Percentiles rank a stretch among this genome's conserved stretches.
Evolutionary conservation across 192 early-diverging fungal genomes (phyloP).

Genomic region (Gryganskiella cystojenkinii): DNA sequence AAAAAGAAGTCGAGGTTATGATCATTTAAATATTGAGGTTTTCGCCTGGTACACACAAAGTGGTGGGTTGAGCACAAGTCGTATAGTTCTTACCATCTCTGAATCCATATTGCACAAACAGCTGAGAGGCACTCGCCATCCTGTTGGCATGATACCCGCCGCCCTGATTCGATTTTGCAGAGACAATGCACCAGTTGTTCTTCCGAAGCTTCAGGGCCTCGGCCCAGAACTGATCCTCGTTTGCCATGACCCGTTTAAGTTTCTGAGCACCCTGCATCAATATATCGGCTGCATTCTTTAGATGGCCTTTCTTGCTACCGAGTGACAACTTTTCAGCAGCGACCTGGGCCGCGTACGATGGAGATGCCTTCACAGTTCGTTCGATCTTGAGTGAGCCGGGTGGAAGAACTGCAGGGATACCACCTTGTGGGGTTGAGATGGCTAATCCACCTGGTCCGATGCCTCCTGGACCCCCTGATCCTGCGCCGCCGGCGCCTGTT

Average conservation of each 20-base stretch:
- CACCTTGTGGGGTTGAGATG: background rate
- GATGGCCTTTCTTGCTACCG: constrained; percentile 42
- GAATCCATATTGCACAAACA: constrained; percentile 49
- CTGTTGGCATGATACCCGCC: constrained; percentile 5
- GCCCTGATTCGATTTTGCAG: constrained; percentile 15
- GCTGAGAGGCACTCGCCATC: constrained; percentile 24
- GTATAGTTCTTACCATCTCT: constrained; percentile 24
- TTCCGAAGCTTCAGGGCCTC: constrained; percentile 33
- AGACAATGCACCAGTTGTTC: constrained; percentile 51
- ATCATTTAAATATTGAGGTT: background rate
- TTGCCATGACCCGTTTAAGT: constrained; percentile 33
- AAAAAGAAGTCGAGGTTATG: too few relatives aligned
- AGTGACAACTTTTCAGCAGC: constrained; percentile 37
- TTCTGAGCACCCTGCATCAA: constrained; percentile 44
- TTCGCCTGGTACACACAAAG: too few relatives aligned
- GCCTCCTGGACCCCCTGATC: background rate
- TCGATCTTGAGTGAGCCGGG: constrained; percentile 47
- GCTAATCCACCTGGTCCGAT: background rate
- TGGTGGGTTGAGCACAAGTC: too few relatives aligned
- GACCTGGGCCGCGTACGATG: constrained; percentile 7
- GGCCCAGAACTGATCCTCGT: constrained; percentile 50
- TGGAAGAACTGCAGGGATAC: constrained; percentile 14
- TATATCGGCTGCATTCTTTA: constrained; percentile 34
- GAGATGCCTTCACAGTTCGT: constrained; percentile 13
- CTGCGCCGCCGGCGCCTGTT: background rate